Percentiles rank a stretch among this genome's conserved stretches.
phyloP scores from a whole-genome alignment of 768 basidiomycete species.

The Boletus barrowsii region DNA sequence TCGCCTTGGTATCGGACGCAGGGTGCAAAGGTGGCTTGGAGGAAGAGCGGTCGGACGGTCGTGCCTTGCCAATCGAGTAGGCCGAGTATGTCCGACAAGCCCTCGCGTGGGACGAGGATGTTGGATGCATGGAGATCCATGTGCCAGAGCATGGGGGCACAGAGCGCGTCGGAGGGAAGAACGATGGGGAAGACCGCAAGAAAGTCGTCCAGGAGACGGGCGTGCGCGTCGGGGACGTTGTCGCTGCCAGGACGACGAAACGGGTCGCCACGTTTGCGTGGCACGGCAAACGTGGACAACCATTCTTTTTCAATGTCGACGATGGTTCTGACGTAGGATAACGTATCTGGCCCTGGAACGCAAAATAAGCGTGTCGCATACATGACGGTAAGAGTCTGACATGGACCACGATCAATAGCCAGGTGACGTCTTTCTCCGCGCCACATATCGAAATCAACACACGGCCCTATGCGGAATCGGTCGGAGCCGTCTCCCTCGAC shows the following conservation, averaged over 20 bases:
- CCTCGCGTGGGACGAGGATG: constrained; percentile 7
- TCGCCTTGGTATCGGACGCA: constrained; percentile 6
- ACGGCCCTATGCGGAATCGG: constrained; percentile 9
- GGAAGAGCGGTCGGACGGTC: constrained; percentile 12
- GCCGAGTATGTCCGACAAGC: constrained; percentile 6
- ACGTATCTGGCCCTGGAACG: constrained; percentile 1
- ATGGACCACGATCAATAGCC: constrained; percentile 32
- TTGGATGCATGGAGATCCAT: constrained; percentile 13
- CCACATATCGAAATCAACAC: constrained; percentile 24
- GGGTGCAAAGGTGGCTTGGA: constrained; percentile 8
- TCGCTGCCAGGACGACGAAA: not conserved
- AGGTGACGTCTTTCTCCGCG: constrained; percentile 24
- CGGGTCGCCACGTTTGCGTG: not conserved
- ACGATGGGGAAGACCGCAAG: not conserved
- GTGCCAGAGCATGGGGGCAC: constrained; percentile 14
- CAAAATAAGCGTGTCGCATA: not conserved
- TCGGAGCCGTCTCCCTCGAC: constrained; percentile 31
- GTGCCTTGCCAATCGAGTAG: constrained; percentile 17
- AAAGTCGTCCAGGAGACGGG: constrained; percentile 11
- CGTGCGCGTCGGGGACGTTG: constrained; percentile 3
- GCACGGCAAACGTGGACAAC: constrained; percentile 1
- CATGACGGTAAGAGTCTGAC: constrained; percentile 22
- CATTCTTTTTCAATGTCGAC: not conserved
- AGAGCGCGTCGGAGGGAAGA: constrained; percentile 2
- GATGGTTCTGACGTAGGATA: not conserved